Conservation (phyloP, 176 grass and related monocot species). For the Pontederia crassipes region DNA sequence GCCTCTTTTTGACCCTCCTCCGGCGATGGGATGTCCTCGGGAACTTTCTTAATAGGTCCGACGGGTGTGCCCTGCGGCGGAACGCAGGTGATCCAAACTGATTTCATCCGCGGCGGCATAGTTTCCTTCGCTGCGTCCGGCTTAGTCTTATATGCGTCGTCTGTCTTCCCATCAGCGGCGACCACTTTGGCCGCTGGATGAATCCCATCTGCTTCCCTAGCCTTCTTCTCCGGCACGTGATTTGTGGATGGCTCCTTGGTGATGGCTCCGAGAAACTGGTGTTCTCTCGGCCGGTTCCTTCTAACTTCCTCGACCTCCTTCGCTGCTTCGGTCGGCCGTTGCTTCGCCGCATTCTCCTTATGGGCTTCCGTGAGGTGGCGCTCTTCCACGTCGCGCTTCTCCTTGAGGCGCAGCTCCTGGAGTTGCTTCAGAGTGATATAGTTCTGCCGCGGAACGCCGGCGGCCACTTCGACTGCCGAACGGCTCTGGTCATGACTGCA, state of each 20-base stretch:
- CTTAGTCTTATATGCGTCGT: neutral
- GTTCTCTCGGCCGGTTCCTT: too few species aligned
- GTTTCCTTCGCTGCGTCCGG: neutral
- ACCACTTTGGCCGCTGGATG: neutral
- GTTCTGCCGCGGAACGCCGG: neutral
- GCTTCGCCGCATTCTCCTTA: too few species aligned
- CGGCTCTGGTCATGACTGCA: too few species aligned
- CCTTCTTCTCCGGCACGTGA: neutral
- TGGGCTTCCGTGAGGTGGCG: too few species aligned
- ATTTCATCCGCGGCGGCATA: neutral
- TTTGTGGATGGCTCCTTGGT: neutral
- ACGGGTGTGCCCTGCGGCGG: neutral
- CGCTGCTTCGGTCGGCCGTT: too few species aligned
- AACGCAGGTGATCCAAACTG: neutral
- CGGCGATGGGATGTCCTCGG: too few species aligned
- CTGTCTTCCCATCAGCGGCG: neutral
- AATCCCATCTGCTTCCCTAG: neutral
- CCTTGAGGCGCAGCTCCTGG: slow-evolving; percentile 4
- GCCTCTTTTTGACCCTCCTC: too few species aligned
- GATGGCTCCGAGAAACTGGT: too few species aligned
- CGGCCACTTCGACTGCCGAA: too few species aligned
- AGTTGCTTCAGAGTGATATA: neutral
- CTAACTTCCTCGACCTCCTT: too few species aligned
- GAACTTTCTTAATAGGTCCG: too few species aligned
- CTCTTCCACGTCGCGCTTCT: neutral